Base-by-base conservation (phyloP, 2,329 filamentous ascomycete species). In the Penicillium sp. region DNA sequence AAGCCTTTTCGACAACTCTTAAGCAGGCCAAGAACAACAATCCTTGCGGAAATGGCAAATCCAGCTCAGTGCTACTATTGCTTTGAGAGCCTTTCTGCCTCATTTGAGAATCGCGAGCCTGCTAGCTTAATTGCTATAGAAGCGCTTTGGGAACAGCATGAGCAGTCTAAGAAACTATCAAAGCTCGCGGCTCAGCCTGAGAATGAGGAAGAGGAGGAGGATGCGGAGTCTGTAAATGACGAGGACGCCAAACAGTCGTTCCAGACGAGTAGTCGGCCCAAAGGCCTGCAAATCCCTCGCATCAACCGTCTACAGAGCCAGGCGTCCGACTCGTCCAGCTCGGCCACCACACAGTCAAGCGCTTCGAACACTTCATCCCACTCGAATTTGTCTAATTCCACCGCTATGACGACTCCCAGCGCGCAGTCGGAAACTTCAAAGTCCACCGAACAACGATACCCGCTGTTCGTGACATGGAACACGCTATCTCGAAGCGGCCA, bases 381-480 rank as follows among this genome's bases (percentile, higher is more conserved):
- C 40, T 77, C 77, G 6, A 65, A 71, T 2, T 58, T 71, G 25
- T 77, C 75, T 6, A 66, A 58, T 30, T 71, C 71, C 30, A 72
- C 73, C 9, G 68, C 66, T 24, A 62, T 69, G 39, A 76, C 78
- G 44, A 76, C 77, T 5, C 74, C 76, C n/a, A 73, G 73, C 48
- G 66, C 77, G 51, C 67, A 72, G 60, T 74, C 64, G 40, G 62
- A 62, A 33, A 49, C 36, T 9, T 24, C 66, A 54, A 64, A 58
- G 61, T 54, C 66, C 72, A 61, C 72, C 73, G 62, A 66, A 11
- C 62, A 61, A 51, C 79, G 82, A 38, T 84, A 86, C 56, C 92
- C 92, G 0, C 81, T 97, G 35, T 97, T 97, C 69, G 89, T 99
- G 42, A 96, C 92, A 7, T 97, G 92, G 92, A 95, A 96, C 75